Evolutionary conservation across 371 early-diverging fungal species (phyloP).

Genomic region (Rhizomucor miehei): DNA sequence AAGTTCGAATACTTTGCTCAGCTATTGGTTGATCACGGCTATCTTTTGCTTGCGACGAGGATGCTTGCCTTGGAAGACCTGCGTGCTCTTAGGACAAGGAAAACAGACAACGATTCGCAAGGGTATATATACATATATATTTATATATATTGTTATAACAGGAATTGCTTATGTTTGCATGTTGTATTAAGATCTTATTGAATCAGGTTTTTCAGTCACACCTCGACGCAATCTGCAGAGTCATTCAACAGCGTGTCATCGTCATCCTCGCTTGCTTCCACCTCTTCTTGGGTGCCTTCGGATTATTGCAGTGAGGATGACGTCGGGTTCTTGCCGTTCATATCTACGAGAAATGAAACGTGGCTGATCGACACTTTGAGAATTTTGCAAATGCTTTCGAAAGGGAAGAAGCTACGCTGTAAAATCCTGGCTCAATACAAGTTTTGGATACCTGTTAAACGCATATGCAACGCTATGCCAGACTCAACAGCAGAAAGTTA

Average conservation of each 20-base stretch:
- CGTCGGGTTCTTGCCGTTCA: not conserved
- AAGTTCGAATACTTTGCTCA: conserved; percentile 79
- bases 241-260: not conserved
- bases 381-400: conserved; percentile 79
- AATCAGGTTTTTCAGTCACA: conserved; percentile 3
- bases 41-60: conserved; percentile 52
- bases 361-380: conserved; percentile 72
- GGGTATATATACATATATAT: too few species aligned
- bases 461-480: conserved; percentile 60
- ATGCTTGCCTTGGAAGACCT: conserved; percentile 3
- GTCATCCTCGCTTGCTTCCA: not conserved
- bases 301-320: conserved; percentile 1
- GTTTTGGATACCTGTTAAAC: conserved; percentile 72
- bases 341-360: conserved; percentile 56
- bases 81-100: not conserved
- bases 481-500: conserved; percentile 66
- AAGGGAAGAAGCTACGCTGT: conserved; percentile 70
- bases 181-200: too few species aligned
- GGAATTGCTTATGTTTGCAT: too few species aligned
- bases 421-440: conserved; percentile 79
- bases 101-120: not conserved
- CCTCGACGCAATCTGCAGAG: not conserved
- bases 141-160: too few species aligned
- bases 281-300: not conserved
- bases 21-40: conserved; percentile 77